Evolutionary conservation across 2,329 filamentous ascomycete genomes (phyloP), one percentile per base, ranked within the genome.

Genomic region (Beauveria scarabaeidicola): DNA sequence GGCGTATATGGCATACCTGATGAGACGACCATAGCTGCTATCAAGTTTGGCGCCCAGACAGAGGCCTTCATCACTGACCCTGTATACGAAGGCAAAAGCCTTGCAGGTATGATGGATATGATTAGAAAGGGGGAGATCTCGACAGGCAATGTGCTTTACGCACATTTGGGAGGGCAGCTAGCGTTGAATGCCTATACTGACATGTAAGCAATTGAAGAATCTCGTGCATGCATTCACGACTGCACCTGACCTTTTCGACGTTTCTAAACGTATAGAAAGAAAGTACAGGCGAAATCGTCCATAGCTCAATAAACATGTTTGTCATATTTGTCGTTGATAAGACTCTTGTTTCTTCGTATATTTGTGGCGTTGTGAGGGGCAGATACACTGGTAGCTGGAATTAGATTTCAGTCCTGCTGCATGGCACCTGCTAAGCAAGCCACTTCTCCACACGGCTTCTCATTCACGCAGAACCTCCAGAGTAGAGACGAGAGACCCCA

Each of bases 1-100:
- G 85, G 85, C 8, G 73, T 79, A 7, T 90, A 90, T 69, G 88
- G 87, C 2, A 78, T 89, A 60, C 85, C 86, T 0, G 84, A 88
- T 64, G 73, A 82, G 69, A 74, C 75, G 66, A 90, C 87, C 1
- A 78, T 86, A 53, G 84, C 84, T 36, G 87, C 86, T 0, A 90
- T 90, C 68, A 81, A 80, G 69, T 85, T 88, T 67, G 85, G 83
- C 5, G 87, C 87, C 0, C 70, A 75, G 61, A 88, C 83, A 1
- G 88, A 90, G 74, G 87, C 81, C 0, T 85, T 90, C 65, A 87
- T 90, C 63, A 90, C 86, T 0, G 87, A 90, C 67, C 87, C 87
- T 0, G 87, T 90, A 1, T 90, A 90, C 66, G 87, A 89, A 73
- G 88, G 88, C 1, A 90, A 90, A 80, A 88, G 83, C 65, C 73